Percentiles rank a stretch among this genome's conserved stretches.
These are phyloP conservation scores for Salix purpurea DNA, from an alignment of 345 rosid species.

Conservation along the genomic window DNA sequence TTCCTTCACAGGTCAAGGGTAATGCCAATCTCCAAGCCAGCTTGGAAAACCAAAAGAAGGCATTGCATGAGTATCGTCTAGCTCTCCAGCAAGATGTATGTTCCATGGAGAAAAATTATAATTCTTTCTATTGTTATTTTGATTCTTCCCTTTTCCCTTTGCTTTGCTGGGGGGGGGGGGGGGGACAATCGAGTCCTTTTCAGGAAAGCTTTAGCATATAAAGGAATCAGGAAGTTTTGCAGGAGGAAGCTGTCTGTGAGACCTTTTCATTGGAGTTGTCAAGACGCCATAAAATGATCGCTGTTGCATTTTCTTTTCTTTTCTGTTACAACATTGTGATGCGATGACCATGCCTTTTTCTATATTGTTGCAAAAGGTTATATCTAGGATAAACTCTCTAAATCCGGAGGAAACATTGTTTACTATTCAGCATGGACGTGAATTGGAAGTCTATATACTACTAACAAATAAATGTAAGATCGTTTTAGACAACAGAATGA, in stretches of 20 bases:
- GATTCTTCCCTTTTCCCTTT: neutral
- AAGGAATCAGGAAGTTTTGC: neutral
- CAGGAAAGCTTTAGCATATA: neutral
- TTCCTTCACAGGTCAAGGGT: slow-evolving; percentile 47
- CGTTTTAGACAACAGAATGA: too few relatives aligned
- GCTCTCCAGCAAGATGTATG: slow-evolving; percentile 77
- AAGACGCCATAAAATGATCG: neutral
- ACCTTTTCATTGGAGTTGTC: neutral
- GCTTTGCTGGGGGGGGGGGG: neutral
- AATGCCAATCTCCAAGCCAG: slow-evolving; percentile 57
- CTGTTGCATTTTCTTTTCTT: neutral
- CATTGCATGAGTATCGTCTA: slow-evolving; percentile 57
- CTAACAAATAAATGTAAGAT: too few relatives aligned
- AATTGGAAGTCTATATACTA: too few relatives aligned
- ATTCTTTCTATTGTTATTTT: neutral
- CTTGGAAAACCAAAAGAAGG: slow-evolving; percentile 60
- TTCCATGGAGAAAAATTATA: slow-evolving; percentile 1
- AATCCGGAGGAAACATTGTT: too few relatives aligned
- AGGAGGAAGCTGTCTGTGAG: neutral
- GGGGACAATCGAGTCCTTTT: neutral
- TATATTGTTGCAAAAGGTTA: too few relatives aligned
- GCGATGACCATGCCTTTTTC: neutral
- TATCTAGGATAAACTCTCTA: too few relatives aligned
- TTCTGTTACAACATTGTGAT: neutral
- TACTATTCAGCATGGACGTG: too few relatives aligned